Conservation (phyloP, 2,329 filamentous ascomycete species). For the Cryphonectria naterciae region DNA sequence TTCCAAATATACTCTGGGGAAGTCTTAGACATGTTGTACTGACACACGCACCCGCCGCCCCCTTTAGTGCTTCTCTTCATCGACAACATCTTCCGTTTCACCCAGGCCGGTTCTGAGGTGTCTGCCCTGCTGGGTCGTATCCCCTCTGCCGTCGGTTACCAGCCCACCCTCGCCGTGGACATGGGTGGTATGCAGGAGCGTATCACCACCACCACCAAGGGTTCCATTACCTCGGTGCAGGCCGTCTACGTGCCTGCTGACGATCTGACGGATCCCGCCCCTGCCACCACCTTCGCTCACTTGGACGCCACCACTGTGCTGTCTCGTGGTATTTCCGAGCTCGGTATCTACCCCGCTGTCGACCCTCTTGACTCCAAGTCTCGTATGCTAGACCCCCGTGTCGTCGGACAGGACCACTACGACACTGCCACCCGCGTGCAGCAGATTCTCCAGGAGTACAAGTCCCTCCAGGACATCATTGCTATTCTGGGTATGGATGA, state of each 20-base stretch:
- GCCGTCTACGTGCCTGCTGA: slow-evolving; percentile 99
- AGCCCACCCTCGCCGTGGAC: slow-evolving; percentile 96
- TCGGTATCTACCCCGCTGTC: slow-evolving; percentile 99
- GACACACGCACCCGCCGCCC: background rate
- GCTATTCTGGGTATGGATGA: slow-evolving; percentile 99
- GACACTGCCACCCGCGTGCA: slow-evolving; percentile 90
- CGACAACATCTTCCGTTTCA: slow-evolving; percentile 99
- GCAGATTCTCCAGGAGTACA: slow-evolving; percentile 99
- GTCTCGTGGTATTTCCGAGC: slow-evolving; percentile 99
- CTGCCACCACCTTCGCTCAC: slow-evolving; percentile 99
- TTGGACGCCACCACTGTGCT: slow-evolving; percentile 99
- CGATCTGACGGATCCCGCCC: slow-evolving; percentile 99
- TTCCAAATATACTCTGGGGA: background rate
- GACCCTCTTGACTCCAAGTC: slow-evolving; percentile 99
- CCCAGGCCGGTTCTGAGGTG: slow-evolving; percentile 99
- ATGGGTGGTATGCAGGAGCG: slow-evolving; percentile 99
- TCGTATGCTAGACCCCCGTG: slow-evolving; percentile 98
- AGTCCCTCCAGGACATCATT: slow-evolving; percentile 99
- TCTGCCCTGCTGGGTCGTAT: slow-evolving; percentile 99
- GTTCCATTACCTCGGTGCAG: slow-evolving; percentile 99
- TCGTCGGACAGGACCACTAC: slow-evolving; percentile 98
- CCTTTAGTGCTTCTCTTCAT: slow-evolving; percentile 90
- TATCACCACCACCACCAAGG: slow-evolving; percentile 99
- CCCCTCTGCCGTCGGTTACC: slow-evolving; percentile 99
- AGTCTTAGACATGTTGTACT: background rate